These are phyloP conservation scores for Fusarium circinatum DNA, from an alignment of 2,329 filamentous ascomycete genomes.

Conservation along the genomic window DNA sequence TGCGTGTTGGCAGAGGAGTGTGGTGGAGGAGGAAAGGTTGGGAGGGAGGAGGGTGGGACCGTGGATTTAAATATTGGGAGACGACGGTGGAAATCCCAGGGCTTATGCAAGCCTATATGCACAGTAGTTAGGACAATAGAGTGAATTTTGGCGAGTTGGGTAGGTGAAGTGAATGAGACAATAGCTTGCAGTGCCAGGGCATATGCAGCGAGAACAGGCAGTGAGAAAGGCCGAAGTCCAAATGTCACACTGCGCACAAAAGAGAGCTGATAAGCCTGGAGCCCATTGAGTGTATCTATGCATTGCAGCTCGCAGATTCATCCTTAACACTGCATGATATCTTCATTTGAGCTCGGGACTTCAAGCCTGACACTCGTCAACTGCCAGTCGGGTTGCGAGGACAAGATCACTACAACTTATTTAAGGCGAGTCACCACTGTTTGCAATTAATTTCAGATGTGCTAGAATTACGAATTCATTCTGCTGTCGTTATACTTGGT, in stretches of 20 bases:
- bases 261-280: not conserved
- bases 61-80: not conserved
- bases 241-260: not conserved
- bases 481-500: conserved; percentile 9
- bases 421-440: not conserved
- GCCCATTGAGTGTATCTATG: too few relatives aligned
- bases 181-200: conserved; percentile 6
- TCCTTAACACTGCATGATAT: not conserved
- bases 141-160: not conserved
- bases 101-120: not conserved
- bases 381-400: not conserved
- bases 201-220: not conserved
- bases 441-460: not conserved
- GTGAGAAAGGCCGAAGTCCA: not conserved
- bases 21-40: conserved; percentile 19
- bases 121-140: not conserved
- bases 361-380: not conserved
- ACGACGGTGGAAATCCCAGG: not conserved
- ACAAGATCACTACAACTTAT: not conserved
- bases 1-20: not conserved
- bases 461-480: not conserved
- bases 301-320: not conserved
- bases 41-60: not conserved
- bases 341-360: not conserved
- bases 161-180: not conserved